Base-by-base conservation (phyloP, 2,329 filamentous ascomycete genomes). In the Passalora sequoiae region DNA sequence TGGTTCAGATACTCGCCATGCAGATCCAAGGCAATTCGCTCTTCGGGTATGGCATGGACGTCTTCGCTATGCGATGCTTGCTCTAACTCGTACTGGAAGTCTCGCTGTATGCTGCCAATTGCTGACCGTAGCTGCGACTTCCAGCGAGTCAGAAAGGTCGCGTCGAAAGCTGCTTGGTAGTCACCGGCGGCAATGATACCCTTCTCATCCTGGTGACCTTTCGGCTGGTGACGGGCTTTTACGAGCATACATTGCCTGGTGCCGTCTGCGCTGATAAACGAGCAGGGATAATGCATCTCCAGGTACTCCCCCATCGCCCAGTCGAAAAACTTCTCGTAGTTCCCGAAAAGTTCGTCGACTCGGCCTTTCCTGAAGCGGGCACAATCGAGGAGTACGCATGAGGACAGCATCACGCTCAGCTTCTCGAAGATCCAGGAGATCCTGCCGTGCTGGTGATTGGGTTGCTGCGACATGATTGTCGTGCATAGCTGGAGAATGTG, bases 401-500 rank as follows among this genome's bases (percentile, higher is more conserved):
- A 75, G 6, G 72, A 70, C 13, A 76, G 65, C 67, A 76, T 67
- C 6, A 61, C 65, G 30, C 69, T 69, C 10, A 76, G 53, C 28
- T 69, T 61, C 27, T 65, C 54, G 46, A 75, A 74, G 17, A 75
- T 63, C 55, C 58, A 58, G 6, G 56, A 38, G 21, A 62, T 57
- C 33, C 55, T 40, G 12, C 54, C 55, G 13, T 58, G 56, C 28
- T 61, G 54, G 32, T 58, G 58, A 32, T 58, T 59, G 25, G 57
- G 53, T 31, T 62, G 58, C 38, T 58, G 55, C 27, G 64, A 51
- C 48, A 62, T 67, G 6, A 71, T 62, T 8, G 61, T 63, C 5
- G 70, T 61, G 8, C 71, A 72, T 2, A 76, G 60, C 43, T 72
- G 69, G 4, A 75, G 57, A 15, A 75, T 74, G 48, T 75, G 71